Conservation (phyloP, 2,329 filamentous ascomycete genomes). For the Penicillium brasilianum region DNA sequence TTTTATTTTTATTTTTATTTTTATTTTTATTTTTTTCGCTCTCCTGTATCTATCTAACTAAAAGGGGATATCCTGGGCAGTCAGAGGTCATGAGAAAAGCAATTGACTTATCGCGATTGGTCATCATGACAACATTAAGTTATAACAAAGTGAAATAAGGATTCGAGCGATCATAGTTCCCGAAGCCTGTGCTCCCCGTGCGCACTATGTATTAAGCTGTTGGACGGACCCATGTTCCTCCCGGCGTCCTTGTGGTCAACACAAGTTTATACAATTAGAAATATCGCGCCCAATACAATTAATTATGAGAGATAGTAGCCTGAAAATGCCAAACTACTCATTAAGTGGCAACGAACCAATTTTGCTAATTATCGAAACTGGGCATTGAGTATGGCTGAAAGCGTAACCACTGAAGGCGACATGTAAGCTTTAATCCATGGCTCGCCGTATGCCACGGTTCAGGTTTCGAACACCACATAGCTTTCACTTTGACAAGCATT, state of each 20-base stretch:
- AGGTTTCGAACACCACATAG: neutral
- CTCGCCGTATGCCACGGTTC: neutral
- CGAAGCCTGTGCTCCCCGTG: neutral
- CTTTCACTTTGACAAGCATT: neutral
- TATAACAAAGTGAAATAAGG: too few species aligned
- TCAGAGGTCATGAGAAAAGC: neutral
- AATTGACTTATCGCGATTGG: neutral
- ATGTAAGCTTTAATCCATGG: neutral
- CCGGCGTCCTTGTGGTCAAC: neutral
- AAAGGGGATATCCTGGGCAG: too few species aligned
- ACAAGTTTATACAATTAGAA: too few species aligned
- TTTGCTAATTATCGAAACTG: neutral
- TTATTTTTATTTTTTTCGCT: too few species aligned
- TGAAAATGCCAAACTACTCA: neutral
- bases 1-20: too few species aligned
- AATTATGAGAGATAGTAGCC: neutral
- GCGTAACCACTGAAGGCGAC: conserved; percentile 1
- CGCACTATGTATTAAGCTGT: neutral
- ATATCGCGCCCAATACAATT: neutral
- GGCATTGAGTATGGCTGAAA: neutral
- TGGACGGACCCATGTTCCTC: neutral
- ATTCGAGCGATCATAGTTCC: neutral
- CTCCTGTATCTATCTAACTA: too few species aligned
- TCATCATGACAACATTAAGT: neutral
- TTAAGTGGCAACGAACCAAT: neutral